Base-by-base conservation (phyloP, 2,329 filamentous ascomycete genomes). In the Phialophora verrucosa region DNA sequence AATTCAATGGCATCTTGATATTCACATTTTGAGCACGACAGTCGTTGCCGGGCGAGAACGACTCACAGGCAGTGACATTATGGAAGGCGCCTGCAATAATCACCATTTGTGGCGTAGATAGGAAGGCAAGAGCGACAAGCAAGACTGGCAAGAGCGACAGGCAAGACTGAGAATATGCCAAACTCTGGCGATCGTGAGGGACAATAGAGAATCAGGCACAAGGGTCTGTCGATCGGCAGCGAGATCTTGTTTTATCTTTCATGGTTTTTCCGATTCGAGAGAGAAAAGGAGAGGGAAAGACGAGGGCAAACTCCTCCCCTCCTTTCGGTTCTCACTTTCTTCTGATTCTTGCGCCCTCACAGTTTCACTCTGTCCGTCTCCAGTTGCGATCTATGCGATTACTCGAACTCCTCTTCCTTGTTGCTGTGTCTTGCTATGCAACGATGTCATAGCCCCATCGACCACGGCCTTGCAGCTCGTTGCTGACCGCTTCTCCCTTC, bases 401-500 rank as follows among this genome's bases (percentile, higher is more conserved):
- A 27, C n/a, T n/a, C n/a, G n/a, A 20, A n/a, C 14, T 29, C 23
- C n/a, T 51, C 20, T 62, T 55, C 31, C 49, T 25, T 44, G 60
- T 62, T 62, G 32, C 50, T n/a, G 50, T 32, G 23, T 1, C 53
- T n/a, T 63, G 7, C 12, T 14, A 25, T 10, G 29, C 42, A 20
- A 63, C n/a, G 54, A 57, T 58, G 59, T 61, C 59, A 61, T 61
- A 8, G 51, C 29, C 32, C 32, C 20, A 35, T 54, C 25, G 25
- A 14, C 53, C 42, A 29, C 12, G 27, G 29, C 23, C 53, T 35
- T 20, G 23, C 20, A 53, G 49, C 23, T 29, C 5, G 29, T 4
- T 44, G 60, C 60, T 69, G 66, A 69, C 66, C 66, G 66, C 63
- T 55, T 59, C 47, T n/a, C 14, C 38, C 38, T 17, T 69, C 61